Conservation (phyloP, 805 yeast species). For the Saccharomyces jurei region DNA sequence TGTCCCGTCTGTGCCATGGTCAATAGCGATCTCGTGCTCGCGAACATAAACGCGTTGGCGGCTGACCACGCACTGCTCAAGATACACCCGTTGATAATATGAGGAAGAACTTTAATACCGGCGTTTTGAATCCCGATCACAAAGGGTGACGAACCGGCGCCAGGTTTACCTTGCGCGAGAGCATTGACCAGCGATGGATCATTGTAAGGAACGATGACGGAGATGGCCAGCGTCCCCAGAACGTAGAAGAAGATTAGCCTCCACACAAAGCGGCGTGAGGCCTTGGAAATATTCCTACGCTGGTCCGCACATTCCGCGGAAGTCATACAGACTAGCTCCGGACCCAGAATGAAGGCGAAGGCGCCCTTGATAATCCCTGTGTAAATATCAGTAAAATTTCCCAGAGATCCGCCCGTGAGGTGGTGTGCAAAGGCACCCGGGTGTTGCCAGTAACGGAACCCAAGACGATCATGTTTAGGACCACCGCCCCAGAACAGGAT, state of each 20-base stretch:
- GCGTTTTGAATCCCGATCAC: slow-evolving; percentile 58
- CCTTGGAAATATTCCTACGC: slow-evolving; percentile 53
- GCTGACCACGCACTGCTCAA: slow-evolving; percentile 50
- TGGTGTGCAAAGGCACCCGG: slow-evolving; percentile 53
- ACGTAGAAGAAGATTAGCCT: slow-evolving; percentile 56
- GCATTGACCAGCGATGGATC: slow-evolving; percentile 42
- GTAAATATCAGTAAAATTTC: slow-evolving; percentile 57
- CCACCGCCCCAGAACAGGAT: slow-evolving; percentile 46
- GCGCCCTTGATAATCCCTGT: slow-evolving; percentile 57
- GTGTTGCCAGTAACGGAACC: slow-evolving; percentile 58
- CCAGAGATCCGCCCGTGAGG: slow-evolving; percentile 45
- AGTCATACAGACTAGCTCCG: slow-evolving; percentile 52
- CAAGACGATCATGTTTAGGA: slow-evolving; percentile 42
- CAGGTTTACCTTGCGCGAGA: slow-evolving; percentile 41
- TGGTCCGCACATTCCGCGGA: slow-evolving; percentile 56
- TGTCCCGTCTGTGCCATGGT: slow-evolving; percentile 39
- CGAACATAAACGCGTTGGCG: slow-evolving; percentile 45
- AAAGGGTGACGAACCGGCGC: slow-evolving; percentile 60
- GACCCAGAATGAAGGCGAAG: slow-evolving; percentile 55
- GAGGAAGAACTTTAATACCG: slow-evolving; percentile 51
- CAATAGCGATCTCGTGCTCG: slow-evolving; percentile 44
- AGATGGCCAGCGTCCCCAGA: slow-evolving; percentile 47
- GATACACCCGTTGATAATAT: slow-evolving; percentile 54
- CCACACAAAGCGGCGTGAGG: slow-evolving; percentile 51
- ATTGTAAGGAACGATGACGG: slow-evolving; percentile 49